These are phyloP conservation scores for Tephrocybe sp. DNA, from an alignment of 768 basidiomycete genomes.

Conservation along the genomic window DNA sequence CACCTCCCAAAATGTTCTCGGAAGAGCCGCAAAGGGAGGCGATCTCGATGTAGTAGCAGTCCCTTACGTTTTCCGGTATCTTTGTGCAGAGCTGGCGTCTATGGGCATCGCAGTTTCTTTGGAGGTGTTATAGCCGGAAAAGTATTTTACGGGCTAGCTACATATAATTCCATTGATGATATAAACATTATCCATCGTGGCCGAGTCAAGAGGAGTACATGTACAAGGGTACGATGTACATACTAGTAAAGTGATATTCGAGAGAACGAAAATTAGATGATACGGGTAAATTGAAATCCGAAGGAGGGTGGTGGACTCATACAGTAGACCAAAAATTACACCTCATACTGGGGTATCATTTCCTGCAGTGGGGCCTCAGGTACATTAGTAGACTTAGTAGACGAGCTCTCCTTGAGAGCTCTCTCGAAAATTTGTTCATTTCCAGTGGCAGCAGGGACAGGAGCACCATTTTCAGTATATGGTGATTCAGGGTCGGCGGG, in stretches of 20 bases:
- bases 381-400: background rate
- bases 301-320: background rate
- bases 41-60: conserved; percentile 95
- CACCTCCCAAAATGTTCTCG: conserved; percentile 65
- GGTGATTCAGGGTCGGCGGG: background rate
- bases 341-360: conserved; percentile 9
- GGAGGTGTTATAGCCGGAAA: conserved; percentile 54
- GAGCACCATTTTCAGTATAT: too few species aligned
- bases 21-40: conserved; percentile 61
- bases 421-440: background rate
- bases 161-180: conserved; percentile 11
- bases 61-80: conserved; percentile 92
- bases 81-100: conserved; percentile 95
- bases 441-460: background rate
- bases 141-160: conserved; percentile 7
- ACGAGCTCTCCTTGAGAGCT: background rate
- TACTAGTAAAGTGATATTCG: conserved; percentile 1
- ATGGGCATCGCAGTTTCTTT: conserved; percentile 96
- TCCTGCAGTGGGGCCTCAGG: background rate
- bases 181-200: conserved; percentile 7
- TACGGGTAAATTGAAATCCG: background rate
- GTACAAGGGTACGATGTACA: background rate
- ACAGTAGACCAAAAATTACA: background rate
- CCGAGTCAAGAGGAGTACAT: conserved; percentile 2
- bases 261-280: background rate